Conservation (phyloP, 768 basidiomycete genomes). For the Lactifluus rugatus region DNA sequence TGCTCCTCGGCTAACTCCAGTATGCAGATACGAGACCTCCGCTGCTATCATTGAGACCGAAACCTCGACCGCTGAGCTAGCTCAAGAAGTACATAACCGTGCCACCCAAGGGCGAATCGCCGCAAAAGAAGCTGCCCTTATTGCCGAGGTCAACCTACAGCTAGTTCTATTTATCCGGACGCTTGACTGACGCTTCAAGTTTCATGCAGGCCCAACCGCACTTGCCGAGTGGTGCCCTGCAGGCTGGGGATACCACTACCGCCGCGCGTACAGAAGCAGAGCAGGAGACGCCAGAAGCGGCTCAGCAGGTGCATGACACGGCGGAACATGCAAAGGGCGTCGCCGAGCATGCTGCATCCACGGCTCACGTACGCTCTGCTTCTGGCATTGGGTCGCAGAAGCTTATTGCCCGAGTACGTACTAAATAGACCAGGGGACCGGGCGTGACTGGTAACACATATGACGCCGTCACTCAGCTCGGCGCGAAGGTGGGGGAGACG, state of each 20-base stretch:
- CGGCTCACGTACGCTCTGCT: constrained; percentile 37
- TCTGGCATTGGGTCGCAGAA: not conserved
- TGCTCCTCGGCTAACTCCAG: not conserved
- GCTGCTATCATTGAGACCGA: constrained; percentile 13
- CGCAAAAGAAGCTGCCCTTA: constrained; percentile 9
- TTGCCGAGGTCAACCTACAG: not conserved
- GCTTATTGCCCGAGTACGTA: not conserved
- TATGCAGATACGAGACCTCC: constrained; percentile 11
- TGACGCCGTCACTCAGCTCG: constrained; percentile 25
- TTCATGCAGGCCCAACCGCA: not conserved
- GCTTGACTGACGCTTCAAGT: not conserved
- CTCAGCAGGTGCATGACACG: constrained; percentile 39
- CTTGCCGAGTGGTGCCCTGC: not conserved
- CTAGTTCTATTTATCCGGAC: too few relatives aligned
- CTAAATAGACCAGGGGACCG: constrained; percentile 11
- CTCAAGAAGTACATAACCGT: constrained; percentile 1
- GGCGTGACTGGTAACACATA: not conserved
- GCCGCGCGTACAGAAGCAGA: constrained; percentile 43
- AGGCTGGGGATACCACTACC: constrained; percentile 34
- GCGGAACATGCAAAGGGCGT: constrained; percentile 36
- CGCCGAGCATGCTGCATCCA: constrained; percentile 42
- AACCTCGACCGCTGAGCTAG: constrained; percentile 10
- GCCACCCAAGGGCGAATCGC: constrained; percentile 2
- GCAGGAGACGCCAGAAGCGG: constrained; percentile 34
- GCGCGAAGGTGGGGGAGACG: constrained; percentile 26